Percentiles rank a stretch among this genome's conserved stretches.
Evolutionary conservation across 441 rosid genomes (phyloP).

Genomic region (Euphorbia schlechtendalii): DNA sequence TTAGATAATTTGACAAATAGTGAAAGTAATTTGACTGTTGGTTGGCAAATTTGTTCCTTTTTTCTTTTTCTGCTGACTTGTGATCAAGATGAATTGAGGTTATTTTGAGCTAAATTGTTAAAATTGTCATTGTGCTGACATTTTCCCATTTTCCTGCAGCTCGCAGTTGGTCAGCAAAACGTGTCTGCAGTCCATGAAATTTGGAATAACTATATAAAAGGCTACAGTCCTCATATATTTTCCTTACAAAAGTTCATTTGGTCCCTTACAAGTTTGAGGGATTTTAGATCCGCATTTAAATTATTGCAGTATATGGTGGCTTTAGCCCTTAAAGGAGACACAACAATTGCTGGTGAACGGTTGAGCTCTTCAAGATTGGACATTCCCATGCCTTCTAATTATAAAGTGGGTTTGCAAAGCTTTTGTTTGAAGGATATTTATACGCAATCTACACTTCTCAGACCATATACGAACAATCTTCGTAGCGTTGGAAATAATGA

Average conservation of each 20-base stretch:
- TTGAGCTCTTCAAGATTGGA: slow-evolving; percentile 44
- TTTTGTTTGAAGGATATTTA: slow-evolving; percentile 23
- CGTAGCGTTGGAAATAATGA: slow-evolving; percentile 20
- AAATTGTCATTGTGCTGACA: background rate
- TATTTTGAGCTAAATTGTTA: slow-evolving; percentile 5
- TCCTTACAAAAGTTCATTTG: slow-evolving; percentile 49
- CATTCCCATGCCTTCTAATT: slow-evolving; percentile 56
- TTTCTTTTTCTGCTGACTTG: background rate
- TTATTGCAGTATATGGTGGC: slow-evolving; percentile 70
- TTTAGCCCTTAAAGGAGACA: slow-evolving; percentile 35
- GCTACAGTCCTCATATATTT: slow-evolving; percentile 43
- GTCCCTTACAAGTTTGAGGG: slow-evolving; percentile 64
- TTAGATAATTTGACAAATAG: background rate
- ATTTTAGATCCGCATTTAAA: slow-evolving; percentile 60
- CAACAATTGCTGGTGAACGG: slow-evolving; percentile 28
- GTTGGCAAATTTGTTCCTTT: slow-evolving; percentile 3
- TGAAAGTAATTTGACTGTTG: slow-evolving; percentile 9
- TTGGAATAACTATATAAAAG: slow-evolving; percentile 57
- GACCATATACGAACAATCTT: slow-evolving; percentile 17
- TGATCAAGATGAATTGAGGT: slow-evolving; percentile 3
- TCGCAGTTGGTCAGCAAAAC: slow-evolving; percentile 63
- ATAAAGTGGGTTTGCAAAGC: slow-evolving; percentile 32
- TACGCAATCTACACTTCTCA: slow-evolving; percentile 24
- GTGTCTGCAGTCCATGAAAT: slow-evolving; percentile 46
- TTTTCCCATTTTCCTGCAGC: slow-evolving; percentile 38